Conservation (phyloP, 2,329 filamentous ascomycete genomes). For the Clonostachys rosea region DNA sequence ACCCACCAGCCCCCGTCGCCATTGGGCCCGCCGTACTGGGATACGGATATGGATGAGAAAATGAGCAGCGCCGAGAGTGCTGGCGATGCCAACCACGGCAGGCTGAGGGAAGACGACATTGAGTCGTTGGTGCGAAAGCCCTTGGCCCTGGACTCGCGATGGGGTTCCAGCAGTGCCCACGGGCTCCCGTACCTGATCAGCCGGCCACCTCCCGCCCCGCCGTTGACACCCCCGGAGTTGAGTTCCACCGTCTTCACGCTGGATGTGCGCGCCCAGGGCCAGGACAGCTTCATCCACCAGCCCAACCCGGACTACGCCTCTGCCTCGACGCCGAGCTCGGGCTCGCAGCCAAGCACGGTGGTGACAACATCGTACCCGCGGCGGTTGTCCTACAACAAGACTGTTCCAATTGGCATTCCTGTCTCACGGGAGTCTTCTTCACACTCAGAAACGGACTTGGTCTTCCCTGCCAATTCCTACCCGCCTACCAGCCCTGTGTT, state of each 20-base stretch:
- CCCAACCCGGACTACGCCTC: constrained; percentile 42
- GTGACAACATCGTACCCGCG: constrained; percentile 24
- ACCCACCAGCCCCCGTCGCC: neutral
- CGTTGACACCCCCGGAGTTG: constrained; percentile 42
- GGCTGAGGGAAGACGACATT: neutral
- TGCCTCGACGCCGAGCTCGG: constrained; percentile 14
- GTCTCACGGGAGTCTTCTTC: constrained; percentile 9
- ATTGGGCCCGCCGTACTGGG: neutral
- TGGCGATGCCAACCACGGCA: neutral
- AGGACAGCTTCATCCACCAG: constrained; percentile 37
- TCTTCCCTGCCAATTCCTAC: constrained; percentile 42
- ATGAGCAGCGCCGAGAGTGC: neutral
- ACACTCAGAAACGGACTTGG: constrained; percentile 14
- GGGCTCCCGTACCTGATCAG: constrained; percentile 21
- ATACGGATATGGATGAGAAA: neutral
- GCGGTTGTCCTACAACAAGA: constrained; percentile 36
- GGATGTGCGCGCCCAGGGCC: constrained; percentile 6
- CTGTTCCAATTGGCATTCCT: constrained; percentile 27
- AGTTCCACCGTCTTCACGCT: constrained; percentile 36
- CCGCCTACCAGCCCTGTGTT: constrained; percentile 41
- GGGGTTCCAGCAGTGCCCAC: too few species aligned
- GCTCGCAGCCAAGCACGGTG: neutral
- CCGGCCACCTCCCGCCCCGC: constrained; percentile 37
- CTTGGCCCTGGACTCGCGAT: too few species aligned
- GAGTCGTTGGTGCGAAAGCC: neutral